Percentiles rank a stretch among this genome's conserved stretches.
These are phyloP conservation scores for Saksenaea oblongispora DNA, from an alignment of 371 early-diverging fungal genomes.

Conservation along the genomic window DNA sequence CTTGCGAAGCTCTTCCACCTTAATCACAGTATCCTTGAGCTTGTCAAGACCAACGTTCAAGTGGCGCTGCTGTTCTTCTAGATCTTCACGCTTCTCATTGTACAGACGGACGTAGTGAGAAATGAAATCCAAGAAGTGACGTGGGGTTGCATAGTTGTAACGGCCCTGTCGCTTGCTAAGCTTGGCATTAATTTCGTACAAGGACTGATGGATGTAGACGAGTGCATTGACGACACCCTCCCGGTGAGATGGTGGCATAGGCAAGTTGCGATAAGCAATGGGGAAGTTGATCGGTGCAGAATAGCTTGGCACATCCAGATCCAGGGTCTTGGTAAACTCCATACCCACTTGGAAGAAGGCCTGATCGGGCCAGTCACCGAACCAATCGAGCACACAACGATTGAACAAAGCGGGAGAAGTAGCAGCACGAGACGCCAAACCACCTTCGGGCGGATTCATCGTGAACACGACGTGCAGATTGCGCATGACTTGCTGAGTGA, in stretches of 20 bases:
- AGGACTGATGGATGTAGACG: constrained; percentile 89
- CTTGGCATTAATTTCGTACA: constrained; percentile 84
- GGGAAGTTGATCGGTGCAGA: constrained; percentile 76
- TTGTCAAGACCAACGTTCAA: constrained; percentile 97
- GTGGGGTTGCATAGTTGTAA: constrained; percentile 89
- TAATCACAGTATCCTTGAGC: constrained; percentile 92
- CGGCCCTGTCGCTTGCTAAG: constrained; percentile 83
- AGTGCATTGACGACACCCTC: constrained; percentile 89
- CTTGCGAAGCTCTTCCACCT: constrained; percentile 92
- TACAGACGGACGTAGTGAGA: constrained; percentile 90
- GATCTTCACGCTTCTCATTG: constrained; percentile 90
- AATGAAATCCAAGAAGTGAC: constrained; percentile 98
- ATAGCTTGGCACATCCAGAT: constrained; percentile 81
- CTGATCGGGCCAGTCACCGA: constrained; percentile 98
- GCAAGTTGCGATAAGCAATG: constrained; percentile 75
- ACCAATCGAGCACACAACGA: constrained; percentile 99
- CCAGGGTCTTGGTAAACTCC: constrained; percentile 90
- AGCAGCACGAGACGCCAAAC: constrained; percentile 91
- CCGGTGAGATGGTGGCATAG: constrained; percentile 78
- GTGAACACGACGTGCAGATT: constrained; percentile 99
- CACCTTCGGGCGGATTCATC: constrained; percentile 98
- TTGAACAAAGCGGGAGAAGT: constrained; percentile 99
- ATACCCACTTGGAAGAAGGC: constrained; percentile 97
- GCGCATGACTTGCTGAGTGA: constrained; percentile 93
- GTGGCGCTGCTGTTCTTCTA: constrained; percentile 98